These are phyloP conservation scores for Aspergillus tubingensis DNA, from an alignment of 2,329 filamentous ascomycete species.

Conservation along the genomic window DNA sequence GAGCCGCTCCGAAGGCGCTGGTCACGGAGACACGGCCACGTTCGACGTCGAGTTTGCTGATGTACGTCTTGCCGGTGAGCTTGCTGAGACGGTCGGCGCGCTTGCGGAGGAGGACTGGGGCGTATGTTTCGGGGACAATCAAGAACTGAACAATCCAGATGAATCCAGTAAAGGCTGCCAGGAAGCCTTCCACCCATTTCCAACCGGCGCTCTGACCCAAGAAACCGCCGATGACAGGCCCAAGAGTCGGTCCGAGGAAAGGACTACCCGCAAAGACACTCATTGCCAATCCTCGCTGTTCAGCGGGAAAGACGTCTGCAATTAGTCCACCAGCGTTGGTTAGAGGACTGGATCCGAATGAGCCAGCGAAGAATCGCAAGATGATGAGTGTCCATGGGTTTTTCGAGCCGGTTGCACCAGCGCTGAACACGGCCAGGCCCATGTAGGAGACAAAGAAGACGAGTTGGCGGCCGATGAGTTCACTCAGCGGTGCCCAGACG, in stretches of 20 bases:
- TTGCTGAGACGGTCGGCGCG: constrained; percentile 29
- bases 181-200: constrained; percentile 35
- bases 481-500: constrained; percentile 66
- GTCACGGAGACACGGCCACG: constrained; percentile 24
- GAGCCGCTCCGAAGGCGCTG: constrained; percentile 26
- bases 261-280: constrained; percentile 67
- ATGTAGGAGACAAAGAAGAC: constrained; percentile 56
- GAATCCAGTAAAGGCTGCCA: constrained; percentile 31
- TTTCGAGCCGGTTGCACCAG: constrained; percentile 56
- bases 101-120: constrained; percentile 31
- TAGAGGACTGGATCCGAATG: constrained; percentile 61
- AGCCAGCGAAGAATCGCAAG: constrained; percentile 64
- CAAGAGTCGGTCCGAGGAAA: constrained; percentile 51
- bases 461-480: constrained; percentile 63
- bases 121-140: constrained; percentile 33
- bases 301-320: constrained; percentile 59
- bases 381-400: constrained; percentile 62
- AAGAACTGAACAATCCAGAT: constrained; percentile 30
- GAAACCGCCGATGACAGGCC: constrained; percentile 34
- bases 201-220: constrained; percentile 32
- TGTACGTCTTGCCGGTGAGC: constrained; percentile 28
- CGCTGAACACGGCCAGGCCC: constrained; percentile 61
- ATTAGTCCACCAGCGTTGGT: constrained; percentile 49
- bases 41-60: constrained; percentile 29
- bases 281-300: constrained; percentile 57